Evolutionary conservation across 1,139 yeast genomes (phyloP).

Genomic region (Suhomyces kunorum): DNA sequence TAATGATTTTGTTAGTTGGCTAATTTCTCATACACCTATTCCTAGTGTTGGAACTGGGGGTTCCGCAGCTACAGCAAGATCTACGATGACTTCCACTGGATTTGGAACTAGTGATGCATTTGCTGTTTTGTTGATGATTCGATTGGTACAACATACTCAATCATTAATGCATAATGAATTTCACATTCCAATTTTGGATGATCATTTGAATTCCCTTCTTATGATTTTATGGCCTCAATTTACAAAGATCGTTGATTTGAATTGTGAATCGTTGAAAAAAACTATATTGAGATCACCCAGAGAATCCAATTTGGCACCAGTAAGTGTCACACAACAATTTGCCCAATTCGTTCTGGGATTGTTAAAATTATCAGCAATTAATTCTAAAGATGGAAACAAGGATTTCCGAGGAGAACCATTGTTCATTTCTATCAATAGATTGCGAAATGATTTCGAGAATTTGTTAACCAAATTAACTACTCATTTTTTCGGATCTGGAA

Average conservation of each 20-base stretch:
- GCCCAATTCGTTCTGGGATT: constrained; percentile 75
- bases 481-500: constrained; percentile 37
- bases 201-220: constrained; percentile 66
- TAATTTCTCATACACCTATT: constrained; percentile 28
- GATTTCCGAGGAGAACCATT: constrained; percentile 64
- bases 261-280: constrained; percentile 67
- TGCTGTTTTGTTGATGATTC: constrained; percentile 76
- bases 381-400: constrained; percentile 23
- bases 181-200: constrained; percentile 75
- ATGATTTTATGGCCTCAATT: constrained; percentile 83
- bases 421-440: constrained; percentile 62
- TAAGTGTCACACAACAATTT: constrained; percentile 70
- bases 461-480: constrained; percentile 68
- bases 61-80: constrained; percentile 23
- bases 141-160: constrained; percentile 67
- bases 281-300: constrained; percentile 32
- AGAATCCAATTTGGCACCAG: constrained; percentile 54
- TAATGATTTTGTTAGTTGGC: constrained; percentile 42
- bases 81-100: constrained; percentile 17
- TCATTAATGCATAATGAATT: constrained; percentile 59
- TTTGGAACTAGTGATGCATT: constrained; percentile 64
- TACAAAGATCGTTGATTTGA: constrained; percentile 71
- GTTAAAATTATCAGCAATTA: constrained; percentile 51
- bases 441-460: constrained; percentile 78
- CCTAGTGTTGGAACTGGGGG: constrained; percentile 19